Base-by-base conservation (phyloP, 345 rosid genomes). In the Pistacia atlantica region DNA sequence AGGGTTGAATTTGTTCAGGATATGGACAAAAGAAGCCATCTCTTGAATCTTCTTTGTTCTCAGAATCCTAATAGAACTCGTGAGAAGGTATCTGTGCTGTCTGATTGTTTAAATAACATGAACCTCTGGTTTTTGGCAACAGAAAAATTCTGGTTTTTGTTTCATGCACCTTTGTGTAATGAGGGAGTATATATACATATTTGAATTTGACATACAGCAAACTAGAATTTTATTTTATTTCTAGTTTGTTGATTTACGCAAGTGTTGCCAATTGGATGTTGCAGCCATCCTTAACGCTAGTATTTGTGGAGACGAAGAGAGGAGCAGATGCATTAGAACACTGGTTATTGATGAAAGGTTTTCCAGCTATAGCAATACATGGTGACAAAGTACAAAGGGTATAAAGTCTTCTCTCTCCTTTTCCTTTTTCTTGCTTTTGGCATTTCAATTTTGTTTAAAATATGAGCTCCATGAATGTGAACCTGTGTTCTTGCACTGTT, bases 301-400 rank as follows among this genome's bases (percentile, higher is more conserved):
- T 89, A 59, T 89, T 89, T 77, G 88, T 86, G 70, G 88, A 89
- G 80, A 89, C 92, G 1, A 88, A 89, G 71, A 78, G 79, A 74
- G 90, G 90, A 18, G 92, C 92, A 0, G 92, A 89, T 86, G 79
- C 83, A 69, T 78, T 89, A 22, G 90, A 82, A 70, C 65, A 68
- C 12, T 86, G 84, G 83, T 62, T 89, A 79, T 74, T 4, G 33
- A 77, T 8, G 67, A 85, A 59, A 73, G 88, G 88, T 65, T 82
- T 83, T 65, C 80, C 81, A 2, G 88, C 92, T 14, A 79, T 67
- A 17, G 87, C 88, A 45, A 86, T 89, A 65, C 90, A 89, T 73
- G 90, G 89, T 42, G 92, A 89, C 76, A 89, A 85, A 83, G 77
- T 83, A 58, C 92, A 89, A 76, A 42, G 74, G 83, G 92, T 86